These are phyloP conservation scores for Rhinocladiella mackenziei DNA, from an alignment of 2,329 filamentous ascomycete genomes.

Conservation along the genomic window DNA sequence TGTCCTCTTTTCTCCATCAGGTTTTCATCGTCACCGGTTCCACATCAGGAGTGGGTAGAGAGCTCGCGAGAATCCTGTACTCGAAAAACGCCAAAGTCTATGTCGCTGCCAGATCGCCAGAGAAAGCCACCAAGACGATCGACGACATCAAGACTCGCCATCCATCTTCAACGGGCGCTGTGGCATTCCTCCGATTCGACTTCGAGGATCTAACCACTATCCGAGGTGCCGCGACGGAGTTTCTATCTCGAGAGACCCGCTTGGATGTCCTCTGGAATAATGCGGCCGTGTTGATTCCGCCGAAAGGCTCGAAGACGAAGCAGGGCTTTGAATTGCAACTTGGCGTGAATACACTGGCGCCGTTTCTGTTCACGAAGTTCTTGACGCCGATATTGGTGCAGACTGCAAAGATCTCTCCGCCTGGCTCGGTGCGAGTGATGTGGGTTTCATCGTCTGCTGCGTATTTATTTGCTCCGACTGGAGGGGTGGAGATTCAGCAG, in stretches of 20 bases:
- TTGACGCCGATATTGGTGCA: conserved; percentile 35
- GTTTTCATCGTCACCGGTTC: conserved; percentile 40
- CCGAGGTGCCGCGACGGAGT: conserved; percentile 26
- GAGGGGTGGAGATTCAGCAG: conserved; percentile 10
- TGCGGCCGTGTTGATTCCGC: conserved; percentile 39
- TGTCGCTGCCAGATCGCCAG: conserved; percentile 40
- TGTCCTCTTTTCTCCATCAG: too few species aligned
- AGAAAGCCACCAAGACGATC: conserved; percentile 41
- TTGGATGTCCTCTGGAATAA: conserved; percentile 34
- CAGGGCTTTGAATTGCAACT: conserved; percentile 39
- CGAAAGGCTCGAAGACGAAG: conserved; percentile 33
- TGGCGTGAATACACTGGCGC: conserved; percentile 38
- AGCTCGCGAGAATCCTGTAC: conserved; percentile 41
- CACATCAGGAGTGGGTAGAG: conserved; percentile 40
- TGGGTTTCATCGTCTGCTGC: conserved; percentile 29
- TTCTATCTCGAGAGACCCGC: conserved; percentile 32
- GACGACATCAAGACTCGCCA: conserved; percentile 36
- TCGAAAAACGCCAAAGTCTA: conserved; percentile 44
- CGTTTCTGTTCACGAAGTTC: conserved; percentile 40
- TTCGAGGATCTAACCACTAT: conserved; percentile 29
- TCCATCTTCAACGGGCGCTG: conserved; percentile 32
- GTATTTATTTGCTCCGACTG: conserved; percentile 5
- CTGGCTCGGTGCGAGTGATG: conserved; percentile 33
- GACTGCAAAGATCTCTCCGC: conserved; percentile 28
- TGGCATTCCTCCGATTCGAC: conserved; percentile 38